Conservation (phyloP, 2,329 filamentous ascomycete genomes). For the Talaromyces sp. region DNA sequence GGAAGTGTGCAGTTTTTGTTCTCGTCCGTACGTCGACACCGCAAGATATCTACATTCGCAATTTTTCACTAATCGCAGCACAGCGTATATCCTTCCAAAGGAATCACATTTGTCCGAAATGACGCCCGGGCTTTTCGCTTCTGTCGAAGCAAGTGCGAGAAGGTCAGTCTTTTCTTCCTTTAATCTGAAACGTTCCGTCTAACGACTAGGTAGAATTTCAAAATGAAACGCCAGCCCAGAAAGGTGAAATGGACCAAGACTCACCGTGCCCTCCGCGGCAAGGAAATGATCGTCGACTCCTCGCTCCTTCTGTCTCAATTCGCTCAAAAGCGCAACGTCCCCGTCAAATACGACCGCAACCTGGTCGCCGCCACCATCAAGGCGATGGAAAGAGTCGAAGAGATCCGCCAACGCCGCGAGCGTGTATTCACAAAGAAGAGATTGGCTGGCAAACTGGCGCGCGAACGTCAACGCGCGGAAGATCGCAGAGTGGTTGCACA, state of each 20-base stretch:
- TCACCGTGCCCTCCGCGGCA: constrained; percentile 79
- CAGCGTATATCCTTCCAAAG: constrained; percentile 59
- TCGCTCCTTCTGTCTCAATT: constrained; percentile 72
- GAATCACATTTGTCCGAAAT: constrained; percentile 66
- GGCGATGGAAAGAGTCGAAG: constrained; percentile 85
- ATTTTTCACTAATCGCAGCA: constrained; percentile 9
- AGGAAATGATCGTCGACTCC: constrained; percentile 87
- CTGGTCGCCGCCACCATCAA: constrained; percentile 81
- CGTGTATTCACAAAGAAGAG: constrained; percentile 90
- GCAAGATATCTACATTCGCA: background rate
- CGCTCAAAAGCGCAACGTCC: constrained; percentile 87
- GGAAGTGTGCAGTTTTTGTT: constrained; percentile 70
- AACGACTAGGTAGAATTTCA: constrained; percentile 60
- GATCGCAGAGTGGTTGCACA: constrained; percentile 86
- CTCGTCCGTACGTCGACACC: constrained; percentile 47
- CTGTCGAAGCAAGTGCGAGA: constrained; percentile 66
- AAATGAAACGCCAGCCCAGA: constrained; percentile 96
- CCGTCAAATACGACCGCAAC: constrained; percentile 92
- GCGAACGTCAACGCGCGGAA: constrained; percentile 71
- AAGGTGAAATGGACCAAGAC: constrained; percentile 98
- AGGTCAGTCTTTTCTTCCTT: constrained; percentile 27
- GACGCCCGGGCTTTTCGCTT: constrained; percentile 65
- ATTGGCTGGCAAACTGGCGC: constrained; percentile 74
- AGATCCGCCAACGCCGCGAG: constrained; percentile 81
- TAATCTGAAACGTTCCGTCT: background rate